A percentile compares a stretch with the other conserved stretches of the same genome.
Evolutionary conservation across 179 eudicot species (phyloP).

Genomic region (Silene noctiflora): DNA sequence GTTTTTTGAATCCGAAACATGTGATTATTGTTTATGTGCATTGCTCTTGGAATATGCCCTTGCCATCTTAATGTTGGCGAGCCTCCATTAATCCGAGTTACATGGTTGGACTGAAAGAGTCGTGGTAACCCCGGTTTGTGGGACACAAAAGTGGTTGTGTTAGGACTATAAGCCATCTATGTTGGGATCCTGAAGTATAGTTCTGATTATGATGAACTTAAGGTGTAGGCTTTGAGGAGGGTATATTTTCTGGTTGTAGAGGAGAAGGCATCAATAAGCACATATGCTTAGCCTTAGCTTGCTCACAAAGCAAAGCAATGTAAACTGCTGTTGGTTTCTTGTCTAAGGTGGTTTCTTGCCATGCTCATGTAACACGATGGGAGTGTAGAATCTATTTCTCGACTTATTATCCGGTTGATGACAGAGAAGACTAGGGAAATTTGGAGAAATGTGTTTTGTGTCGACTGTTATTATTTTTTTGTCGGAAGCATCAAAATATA

Average conservation of each 20-base stretch:
- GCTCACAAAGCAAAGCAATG: conserved; percentile 25
- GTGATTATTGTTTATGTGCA: not conserved
- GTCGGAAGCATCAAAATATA: no score
- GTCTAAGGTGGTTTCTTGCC: not conserved
- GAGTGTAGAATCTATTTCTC: no score
- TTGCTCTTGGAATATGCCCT: not conserved
- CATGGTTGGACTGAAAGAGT: not conserved
- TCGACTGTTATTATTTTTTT: no score
- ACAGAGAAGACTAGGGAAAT: no score
- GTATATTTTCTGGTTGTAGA: not conserved
- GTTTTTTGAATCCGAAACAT: not conserved
- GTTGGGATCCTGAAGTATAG: no score
- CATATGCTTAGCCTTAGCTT: conserved; percentile 17
- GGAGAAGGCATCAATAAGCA: conserved; percentile 27
- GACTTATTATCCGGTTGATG: no score
- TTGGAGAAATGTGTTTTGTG: no score
- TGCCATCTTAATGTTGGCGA: not conserved
- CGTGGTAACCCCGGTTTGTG: not conserved
- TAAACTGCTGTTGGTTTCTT: conserved; percentile 26
- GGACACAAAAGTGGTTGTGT: conserved; percentile 1
- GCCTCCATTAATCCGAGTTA: not conserved
- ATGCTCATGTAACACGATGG: no score
- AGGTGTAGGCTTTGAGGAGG: not conserved
- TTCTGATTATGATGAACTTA: not conserved
- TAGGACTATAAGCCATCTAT: conserved; percentile 16